Evolutionary conservation across 2,329 filamentous ascomycete genomes (phyloP), one percentile per base, ranked within the genome.

Genomic region (Malbranchea zuffiana): DNA sequence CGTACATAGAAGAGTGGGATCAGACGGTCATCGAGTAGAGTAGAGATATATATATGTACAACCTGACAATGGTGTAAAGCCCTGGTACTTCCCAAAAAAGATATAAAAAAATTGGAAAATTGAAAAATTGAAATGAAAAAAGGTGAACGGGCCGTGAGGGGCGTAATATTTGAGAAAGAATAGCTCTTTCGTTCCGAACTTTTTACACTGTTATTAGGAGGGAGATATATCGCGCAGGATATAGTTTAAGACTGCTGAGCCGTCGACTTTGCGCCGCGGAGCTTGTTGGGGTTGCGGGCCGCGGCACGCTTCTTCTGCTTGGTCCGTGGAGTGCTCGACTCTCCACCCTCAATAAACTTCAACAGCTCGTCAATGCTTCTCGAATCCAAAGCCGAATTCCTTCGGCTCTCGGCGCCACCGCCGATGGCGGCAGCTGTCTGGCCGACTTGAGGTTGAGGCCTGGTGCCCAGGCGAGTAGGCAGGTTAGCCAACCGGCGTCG

Each of bases 341-440:
- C 69, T 23, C 55, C 58, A 19, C 87, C 88, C 60, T 96, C 90
- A 49, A 98, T 96, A 61, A 88, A 96, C 61, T 82, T 84, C 56
- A 98, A 70, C 26, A 98, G 67, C 59, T 98, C 88, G 50, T 96
- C 87, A 45, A 98, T 86, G 63, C 78, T 94, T 50, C 86, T 74
- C 38, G 80, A 75, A 56, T 92, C 84, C 32, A 86, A 65, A 17
- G 53, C 52, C 35, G 53, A 55, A 23, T 58, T 59, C 50, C 57
- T 45, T 48, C 57, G 29, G 47, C 55, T 31, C 15, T 55, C 54
- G 13, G 57, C 56, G 16, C 54, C 53, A 21, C 58, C 61, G 6
- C 65, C 57, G 39, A 68, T 68, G 10, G 39, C 40, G 1, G 68
- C 61, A 6, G 67, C 61, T 34, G 70, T 71, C 48, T 79, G 71